Base-by-base conservation (phyloP, 768 basidiomycete species). In the Panaeolus papilionaceus region DNA sequence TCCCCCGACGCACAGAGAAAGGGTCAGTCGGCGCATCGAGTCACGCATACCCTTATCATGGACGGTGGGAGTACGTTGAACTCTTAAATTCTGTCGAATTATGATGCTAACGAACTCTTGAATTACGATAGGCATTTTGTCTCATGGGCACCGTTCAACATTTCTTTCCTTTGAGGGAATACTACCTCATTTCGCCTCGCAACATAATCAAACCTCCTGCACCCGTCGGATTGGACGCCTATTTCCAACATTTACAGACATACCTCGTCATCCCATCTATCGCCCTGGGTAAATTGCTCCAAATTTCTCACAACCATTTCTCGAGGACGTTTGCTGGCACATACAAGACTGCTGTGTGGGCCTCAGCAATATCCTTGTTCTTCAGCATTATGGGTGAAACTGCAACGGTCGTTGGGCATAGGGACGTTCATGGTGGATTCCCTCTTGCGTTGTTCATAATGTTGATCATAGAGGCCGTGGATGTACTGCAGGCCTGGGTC, bases 1-100 rank as follows among this genome's bases (percentile, higher is more conserved):
- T 2, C 71, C 69, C 14, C 69, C 71, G 33, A 77, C 75, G 1
- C 77, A 81, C 47, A 66, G 45, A n/a, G 81, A 82, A 71, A 71
- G 79, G 39, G 68, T 74, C n/a, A 79, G 78, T 51, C 58, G 64
- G 16, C 67, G 71, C 2, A 20, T 69, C 1, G 69, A 71, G 18
- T 33, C 63, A 3, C 45, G 63, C 26, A 38, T 42, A 4, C 62
- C 39, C 18, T 63, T 12, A 18, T 33, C 23, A 18, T 63, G 39
- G 39, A 12, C 39, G 20, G 40, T 42, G 8, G 62, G 23, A 28
- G 62, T 63, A 63, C 39, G 62, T 40, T 37, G 10, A 28, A 11
- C 20, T 45, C 54, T 26, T 20, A 18, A 58, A 16, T 28, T 37
- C 33, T 1, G 12, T 28, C 9, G 28, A 16, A 16, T 14, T 11